Evolutionary conservation across 2,329 filamentous ascomycete species (phyloP), one percentile per base, ranked within the genome.

Genomic region (Fusarium fracticaudum): DNA sequence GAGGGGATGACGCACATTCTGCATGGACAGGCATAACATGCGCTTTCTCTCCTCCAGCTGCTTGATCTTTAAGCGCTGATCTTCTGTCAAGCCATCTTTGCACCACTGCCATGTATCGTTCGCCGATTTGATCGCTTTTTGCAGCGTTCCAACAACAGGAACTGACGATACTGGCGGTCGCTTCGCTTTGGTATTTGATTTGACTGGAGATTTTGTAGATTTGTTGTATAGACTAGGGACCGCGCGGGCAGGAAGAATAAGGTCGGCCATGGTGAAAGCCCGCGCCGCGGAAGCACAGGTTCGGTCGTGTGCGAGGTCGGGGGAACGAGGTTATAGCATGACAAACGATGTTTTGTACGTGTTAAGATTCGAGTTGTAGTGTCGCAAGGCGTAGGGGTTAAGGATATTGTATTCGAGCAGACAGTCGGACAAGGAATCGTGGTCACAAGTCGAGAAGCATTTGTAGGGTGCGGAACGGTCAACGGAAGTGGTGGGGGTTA

Each of bases 1-100:
- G 9, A 18, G 12, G 17, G 8, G 17, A 11, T 35, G 50, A 85
- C 89, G 80, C 82, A 92, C 92, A 83, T 90, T 89, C 73, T 90
- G 89, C 86, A 95, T 87, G 71, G 88, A 88, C 71, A 91, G 80
- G 69, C 89, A 87, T 47, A 95, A 81, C 15, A 92, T 86, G 78
- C 91, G 89, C 80, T 88, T 91, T 68, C 87, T 87, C 76, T 91
- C 87, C 58, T 91, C 89, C n/a, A 82, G 78, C 45, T 84, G 83
- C 64, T 84, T 82, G 67, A 80, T 83, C 47, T 85, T 82, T 37
- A 86, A 83, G 20, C 88, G 84, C 73, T 91, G 84, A 40, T 87
- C 84, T 54, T 83, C 81, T 3, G 85, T 85, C 24, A 88, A 79
- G n/a, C 87, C 88, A 83, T 90, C 88, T 67, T 84, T 86, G 74